Evolutionary conservation across 2,329 filamentous ascomycete species (phyloP).

Genomic region (Ophiostoma sp.): DNA sequence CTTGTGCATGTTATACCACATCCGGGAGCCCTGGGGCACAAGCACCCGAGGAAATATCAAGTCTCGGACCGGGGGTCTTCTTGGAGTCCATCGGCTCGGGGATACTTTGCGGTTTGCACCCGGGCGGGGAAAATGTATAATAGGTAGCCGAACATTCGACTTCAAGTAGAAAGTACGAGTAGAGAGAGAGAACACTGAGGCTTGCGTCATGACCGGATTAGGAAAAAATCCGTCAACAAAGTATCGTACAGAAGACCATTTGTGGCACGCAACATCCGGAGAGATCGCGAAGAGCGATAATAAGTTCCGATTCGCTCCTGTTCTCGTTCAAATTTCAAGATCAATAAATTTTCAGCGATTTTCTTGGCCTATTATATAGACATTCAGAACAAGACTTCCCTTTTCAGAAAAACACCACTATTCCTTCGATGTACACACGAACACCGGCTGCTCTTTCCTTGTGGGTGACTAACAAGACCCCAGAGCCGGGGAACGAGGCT

Average conservation of each 20-base stretch:
- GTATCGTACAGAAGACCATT: not conserved
- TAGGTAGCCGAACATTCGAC: not conserved
- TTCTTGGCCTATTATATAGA: no score
- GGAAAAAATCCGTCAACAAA: not conserved
- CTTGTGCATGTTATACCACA: not conserved
- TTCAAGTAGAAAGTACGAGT: not conserved
- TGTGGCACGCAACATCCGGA: not conserved
- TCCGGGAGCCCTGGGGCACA: not conserved
- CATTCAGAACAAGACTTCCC: not conserved
- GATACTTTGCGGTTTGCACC: not conserved
- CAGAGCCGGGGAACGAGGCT: not conserved
- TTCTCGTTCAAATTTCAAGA: no score
- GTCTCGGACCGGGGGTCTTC: not conserved
- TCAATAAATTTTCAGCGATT: no score
- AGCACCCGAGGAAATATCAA: not conserved
- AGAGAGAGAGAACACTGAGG: not conserved
- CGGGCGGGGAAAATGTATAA: not conserved
- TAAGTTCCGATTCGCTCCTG: not conserved
- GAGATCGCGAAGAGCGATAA: not conserved
- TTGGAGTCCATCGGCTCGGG: not conserved
- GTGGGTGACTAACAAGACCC: not conserved
- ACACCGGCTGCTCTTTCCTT: constrained; percentile 9
- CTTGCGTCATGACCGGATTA: not conserved
- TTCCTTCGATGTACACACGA: not conserved
- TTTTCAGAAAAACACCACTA: not conserved